A percentile compares a stretch with the other conserved stretches of the same genome.
phyloP scores from a whole-genome alignment of 352 stramenopile species.

The Globisporangium megalacanthum region DNA sequence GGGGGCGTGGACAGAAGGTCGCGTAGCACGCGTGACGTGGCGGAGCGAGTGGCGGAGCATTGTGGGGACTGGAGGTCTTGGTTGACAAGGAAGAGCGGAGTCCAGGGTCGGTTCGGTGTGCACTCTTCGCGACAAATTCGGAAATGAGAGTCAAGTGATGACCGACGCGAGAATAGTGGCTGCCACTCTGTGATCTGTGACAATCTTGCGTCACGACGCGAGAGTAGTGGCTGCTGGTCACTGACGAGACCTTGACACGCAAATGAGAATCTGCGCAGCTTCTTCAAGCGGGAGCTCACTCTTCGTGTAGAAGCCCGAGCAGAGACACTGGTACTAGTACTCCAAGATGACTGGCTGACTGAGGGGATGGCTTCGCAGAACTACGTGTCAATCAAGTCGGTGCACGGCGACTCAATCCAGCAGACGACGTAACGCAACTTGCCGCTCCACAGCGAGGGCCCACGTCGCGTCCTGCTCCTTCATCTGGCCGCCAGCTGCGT shows the following conservation, averaged over 20 bases:
- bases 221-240: too few species aligned
- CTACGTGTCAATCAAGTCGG: constrained; percentile 48
- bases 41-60: constrained; percentile 24
- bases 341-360: too few species aligned
- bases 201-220: too few species aligned
- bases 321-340: too few species aligned
- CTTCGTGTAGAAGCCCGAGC: too few species aligned
- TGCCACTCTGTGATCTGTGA: neutral
- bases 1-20: neutral
- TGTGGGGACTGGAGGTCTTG: neutral
- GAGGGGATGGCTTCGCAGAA: constrained; percentile 29
- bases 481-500: constrained; percentile 51
- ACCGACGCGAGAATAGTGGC: neutral
- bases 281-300: too few species aligned
- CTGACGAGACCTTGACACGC: neutral
- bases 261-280: neutral
- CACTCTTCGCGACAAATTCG: neutral
- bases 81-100: neutral
- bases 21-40: neutral
- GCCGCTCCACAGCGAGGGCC: constrained; percentile 54
- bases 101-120: neutral
- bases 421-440: constrained; percentile 81
- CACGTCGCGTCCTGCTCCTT: constrained; percentile 65
- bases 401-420: constrained; percentile 45
- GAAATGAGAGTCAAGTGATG: neutral